Conservation (phyloP, 2,329 filamentous ascomycete genomes). For the Venturia nashicola region DNA sequence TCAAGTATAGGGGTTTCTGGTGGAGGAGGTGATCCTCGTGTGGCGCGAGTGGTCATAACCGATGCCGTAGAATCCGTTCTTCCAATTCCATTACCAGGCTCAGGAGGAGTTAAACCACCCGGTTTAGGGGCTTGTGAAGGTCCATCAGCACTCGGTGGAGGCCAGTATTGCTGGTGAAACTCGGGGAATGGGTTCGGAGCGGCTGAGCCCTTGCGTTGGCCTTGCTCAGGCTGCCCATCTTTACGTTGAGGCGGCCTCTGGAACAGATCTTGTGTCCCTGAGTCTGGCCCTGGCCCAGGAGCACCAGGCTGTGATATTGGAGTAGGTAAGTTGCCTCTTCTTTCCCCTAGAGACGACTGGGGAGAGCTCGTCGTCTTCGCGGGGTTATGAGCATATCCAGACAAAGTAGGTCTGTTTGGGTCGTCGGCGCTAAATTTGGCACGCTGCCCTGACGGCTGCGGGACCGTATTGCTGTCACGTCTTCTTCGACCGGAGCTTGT, state of each 20-base stretch:
- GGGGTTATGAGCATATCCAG: conserved; percentile 29
- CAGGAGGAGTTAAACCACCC: conserved; percentile 37
- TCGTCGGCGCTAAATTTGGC: conserved; percentile 35
- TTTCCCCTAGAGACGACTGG: conserved; percentile 60
- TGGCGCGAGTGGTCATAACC: conserved; percentile 83
- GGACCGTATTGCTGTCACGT: conserved; percentile 19
- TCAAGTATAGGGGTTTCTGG: conserved; percentile 81
- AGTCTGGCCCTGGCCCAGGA: conserved; percentile 63
- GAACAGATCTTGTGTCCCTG: conserved; percentile 70
- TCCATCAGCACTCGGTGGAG: conserved; percentile 31
- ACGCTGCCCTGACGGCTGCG: conserved; percentile 19
- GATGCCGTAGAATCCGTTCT: conserved; percentile 73
- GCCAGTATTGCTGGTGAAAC: conserved; percentile 51
- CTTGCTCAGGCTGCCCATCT: conserved; percentile 17
- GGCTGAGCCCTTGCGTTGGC: conserved; percentile 13
- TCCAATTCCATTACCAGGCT: conserved; percentile 39
- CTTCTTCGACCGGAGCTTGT: conserved; percentile 16
- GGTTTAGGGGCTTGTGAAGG: conserved; percentile 11
- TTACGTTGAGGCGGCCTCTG: conserved; percentile 43
- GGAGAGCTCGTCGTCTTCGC: conserved; percentile 23
- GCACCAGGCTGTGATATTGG: conserved; percentile 53
- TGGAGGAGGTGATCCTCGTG: conserved; percentile 83
- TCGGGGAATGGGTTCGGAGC: conserved; percentile 34
- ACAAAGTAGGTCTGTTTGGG: conserved; percentile 34
- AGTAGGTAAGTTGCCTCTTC: conserved; percentile 69